Base-by-base conservation (phyloP, 306 rosid genomes). In the Prosopis cineraria region DNA sequence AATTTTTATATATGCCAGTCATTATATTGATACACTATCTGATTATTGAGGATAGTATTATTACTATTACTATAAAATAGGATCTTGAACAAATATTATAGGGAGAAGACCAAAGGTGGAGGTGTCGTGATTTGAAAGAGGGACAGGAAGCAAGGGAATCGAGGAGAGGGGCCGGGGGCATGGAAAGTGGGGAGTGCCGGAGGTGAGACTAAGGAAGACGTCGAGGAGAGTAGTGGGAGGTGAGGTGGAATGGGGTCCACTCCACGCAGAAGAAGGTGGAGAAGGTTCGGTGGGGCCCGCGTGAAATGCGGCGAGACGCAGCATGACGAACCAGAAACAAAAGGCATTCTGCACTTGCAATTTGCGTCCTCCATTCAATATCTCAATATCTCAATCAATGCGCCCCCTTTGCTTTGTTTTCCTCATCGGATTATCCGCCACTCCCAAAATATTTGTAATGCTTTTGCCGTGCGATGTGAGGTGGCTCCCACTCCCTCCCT, bases 271-370 rank as follows among this genome's bases (percentile, higher is more conserved):
- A 53, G 75, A 22, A 30, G 29, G 19, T n/a, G 24, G 44, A n/a
- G 86, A 81, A 80, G 87, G 89, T 82, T 84, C 82, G 48, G 84
- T 86, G 85, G 90, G 89, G 70, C 43, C 91, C 88, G 77, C 29
- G 6, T n/a, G 74, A 72, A 88, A 86, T 86, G 92, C 91, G 97
- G 94, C 91, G 92, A 86, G 85, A 88, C 88, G 89, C 89, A 81
- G 90, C 89, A 78, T 80, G 41, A 74, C 67, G 27, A 66, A 40
- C 72, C 37, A 50, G 43, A 78, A 75, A 59, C 45, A 75, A 73
- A 81, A 36, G 14, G 62, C 39, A 36, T 27, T 36, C 33, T 80
- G 66, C 77, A 72, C 59, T 77, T 68, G 69, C 76, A 29, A 69
- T 62, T 43, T 62, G 71, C 63, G 13, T 45, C 48, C 62, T 43